Base-by-base conservation (phyloP, 805 yeast species). In the Cyberlindnera maritima region DNA sequence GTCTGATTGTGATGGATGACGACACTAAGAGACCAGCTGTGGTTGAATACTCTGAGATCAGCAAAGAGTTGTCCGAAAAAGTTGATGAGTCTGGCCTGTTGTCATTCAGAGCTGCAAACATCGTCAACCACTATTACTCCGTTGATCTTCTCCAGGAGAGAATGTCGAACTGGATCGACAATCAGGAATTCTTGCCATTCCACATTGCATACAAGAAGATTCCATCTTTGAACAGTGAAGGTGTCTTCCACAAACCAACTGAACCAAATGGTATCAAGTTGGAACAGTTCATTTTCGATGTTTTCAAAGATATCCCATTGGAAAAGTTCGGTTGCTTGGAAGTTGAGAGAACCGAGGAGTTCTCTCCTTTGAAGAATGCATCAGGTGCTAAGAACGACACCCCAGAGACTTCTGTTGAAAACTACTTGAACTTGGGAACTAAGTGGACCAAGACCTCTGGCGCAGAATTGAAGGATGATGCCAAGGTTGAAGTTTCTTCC, bases 211-310 rank as follows among this genome's bases (percentile, higher is more conserved):
- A 76, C 63, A 94, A 94, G 77, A 92, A 90, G 71, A 88, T 94
- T 52, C 81, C 88, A 3, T 68, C 66, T 44, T 75, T 79, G 41
- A 80, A 67, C 19, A 61, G 57, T 1, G 68, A 79, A 0, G 80
- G 80, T 26, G 63, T 70, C 42, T 62, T 69, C 34, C 59, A 71
- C 25, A 80, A 77, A 57, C 97, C 98, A n/a, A 56, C 72, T 1
- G 77, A 72, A 47, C 88, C 92, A 39, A 94, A 94, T 65, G 99
- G 98, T 36, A 83, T 92, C 62, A 94, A 94, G 65, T 75, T 94
- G 61, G 99, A 94, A 66, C 98, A 92, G 65, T 94, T 94, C 60
- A 96, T 94, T 47, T 94, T 94, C 70, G 99, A 94, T 63, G 96
- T 94, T 20, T 94, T 94, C 69, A 91, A 91, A 41, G 77, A 82